Conservation (phyloP, 169 alveolate genomes). For the Eimeria praecox region DNA sequence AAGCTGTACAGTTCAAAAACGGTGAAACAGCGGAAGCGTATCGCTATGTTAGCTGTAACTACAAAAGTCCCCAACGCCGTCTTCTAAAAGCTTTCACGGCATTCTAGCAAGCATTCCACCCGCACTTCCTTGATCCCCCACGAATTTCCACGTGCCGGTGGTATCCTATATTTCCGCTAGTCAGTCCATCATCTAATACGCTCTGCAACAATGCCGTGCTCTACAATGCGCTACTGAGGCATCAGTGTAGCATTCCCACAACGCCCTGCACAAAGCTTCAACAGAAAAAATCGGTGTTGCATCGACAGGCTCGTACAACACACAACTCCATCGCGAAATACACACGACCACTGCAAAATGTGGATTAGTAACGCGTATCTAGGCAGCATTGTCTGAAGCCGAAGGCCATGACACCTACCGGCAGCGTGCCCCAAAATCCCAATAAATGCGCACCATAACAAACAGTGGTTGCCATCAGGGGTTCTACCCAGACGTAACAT, state of each 20-base stretch:
- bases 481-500: background rate
- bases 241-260: background rate
- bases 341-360: background rate
- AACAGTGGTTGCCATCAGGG: background rate
- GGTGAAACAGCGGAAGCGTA: background rate
- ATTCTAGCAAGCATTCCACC: background rate
- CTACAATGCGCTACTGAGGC: background rate
- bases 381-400: too few relatives aligned
- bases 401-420: too few relatives aligned
- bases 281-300: background rate
- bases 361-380: too few relatives aligned
- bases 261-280: background rate
- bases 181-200: background rate
- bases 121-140: background rate
- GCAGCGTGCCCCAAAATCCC: background rate
- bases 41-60: background rate
- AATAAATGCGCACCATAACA: background rate
- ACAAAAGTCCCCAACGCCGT: background rate
- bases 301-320: background rate
- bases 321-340: background rate
- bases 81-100: background rate
- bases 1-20: background rate
- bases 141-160: too few relatives aligned
- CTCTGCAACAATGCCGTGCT: background rate
- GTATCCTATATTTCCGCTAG: background rate